Evolutionary conservation across 805 yeast genomes (phyloP), one percentile per base, ranked within the genome.

Genomic region (Cyberlindnera saturnus): DNA sequence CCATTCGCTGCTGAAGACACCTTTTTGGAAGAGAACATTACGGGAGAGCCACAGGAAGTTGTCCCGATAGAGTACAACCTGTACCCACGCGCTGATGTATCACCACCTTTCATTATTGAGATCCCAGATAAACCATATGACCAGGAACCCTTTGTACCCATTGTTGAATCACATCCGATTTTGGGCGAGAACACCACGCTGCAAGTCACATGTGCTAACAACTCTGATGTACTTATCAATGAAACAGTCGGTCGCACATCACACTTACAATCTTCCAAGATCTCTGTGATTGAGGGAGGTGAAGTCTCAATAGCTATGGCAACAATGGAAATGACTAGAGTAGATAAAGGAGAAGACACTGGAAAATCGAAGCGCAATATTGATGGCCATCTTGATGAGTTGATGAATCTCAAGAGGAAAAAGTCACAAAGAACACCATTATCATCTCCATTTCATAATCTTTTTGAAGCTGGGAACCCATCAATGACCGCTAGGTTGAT

Each of bases 361-460:
- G 38, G 34, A 18, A 28, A 18, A n/a, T 9, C 40, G 18, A 52
- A 49, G 34, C 44, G 51, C 23, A 13, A 36, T 3, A 32, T 53
- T 28, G 56, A 55, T 40, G 50, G 47, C 14, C 56, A 55, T 5
- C 35, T 55, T 15, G 49, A 55, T 4, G 42, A 39, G 7, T 45
- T 54, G 37, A 49, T 54, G 5, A 6, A 33, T 5, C 42, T 14
- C 14, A 52, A 36, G 34, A 39, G 29, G 37, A 44, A n/a, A 32
- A 35, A 33, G 20, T 3, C 16, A 4, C 5, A 19, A 2, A 19
- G 34, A 8, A 23, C 23, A 13, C 15, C 38, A 4, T 16, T 19
- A 6, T 34, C 29, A n/a, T 15, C 14, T 5, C 42, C 42, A 1
- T 23, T 42, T 6, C 31, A 39, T 16, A 32, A 32, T 20, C 33